phyloP scores from a whole-genome alignment of 805 yeast genomes.

The Pichia scutulata region DNA sequence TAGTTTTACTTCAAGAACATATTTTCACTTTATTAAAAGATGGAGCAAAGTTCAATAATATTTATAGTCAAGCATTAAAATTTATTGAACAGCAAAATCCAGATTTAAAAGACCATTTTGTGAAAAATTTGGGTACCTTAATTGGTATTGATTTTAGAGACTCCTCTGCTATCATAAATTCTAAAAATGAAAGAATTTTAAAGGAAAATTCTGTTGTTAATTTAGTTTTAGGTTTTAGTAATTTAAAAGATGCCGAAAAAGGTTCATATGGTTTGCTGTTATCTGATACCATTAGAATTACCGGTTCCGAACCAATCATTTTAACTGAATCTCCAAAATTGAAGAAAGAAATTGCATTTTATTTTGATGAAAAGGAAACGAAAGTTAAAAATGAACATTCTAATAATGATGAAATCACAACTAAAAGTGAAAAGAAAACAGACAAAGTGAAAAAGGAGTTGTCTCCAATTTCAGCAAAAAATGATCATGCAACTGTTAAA shows the following conservation, averaged over 20 bases:
- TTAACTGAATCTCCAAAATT: conserved; percentile 70
- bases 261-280: conserved; percentile 64
- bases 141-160: conserved; percentile 89
- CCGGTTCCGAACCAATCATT: conserved; percentile 50
- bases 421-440: conserved; percentile 1
- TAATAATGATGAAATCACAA: conserved; percentile 26
- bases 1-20: conserved; percentile 61
- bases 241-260: conserved; percentile 43
- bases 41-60: conserved; percentile 59
- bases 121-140: conserved; percentile 80
- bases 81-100: conserved; percentile 57
- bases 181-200: conserved; percentile 61
- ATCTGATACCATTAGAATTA: conserved; percentile 73
- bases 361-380: conserved; percentile 44
- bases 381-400: conserved; percentile 19
- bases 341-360: conserved; percentile 72
- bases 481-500: conserved; percentile 5
- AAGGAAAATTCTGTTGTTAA: conserved; percentile 69
- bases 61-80: conserved; percentile 57
- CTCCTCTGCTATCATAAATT: conserved; percentile 61
- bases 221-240: conserved; percentile 69
- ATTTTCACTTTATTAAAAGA: conserved; percentile 54
- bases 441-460: conserved; percentile 5
- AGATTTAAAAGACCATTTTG: conserved; percentile 53
- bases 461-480: not conserved